phyloP scores from a whole-genome alignment of 2,329 filamentous ascomycete genomes.

The Leptographium lundbergii region DNA sequence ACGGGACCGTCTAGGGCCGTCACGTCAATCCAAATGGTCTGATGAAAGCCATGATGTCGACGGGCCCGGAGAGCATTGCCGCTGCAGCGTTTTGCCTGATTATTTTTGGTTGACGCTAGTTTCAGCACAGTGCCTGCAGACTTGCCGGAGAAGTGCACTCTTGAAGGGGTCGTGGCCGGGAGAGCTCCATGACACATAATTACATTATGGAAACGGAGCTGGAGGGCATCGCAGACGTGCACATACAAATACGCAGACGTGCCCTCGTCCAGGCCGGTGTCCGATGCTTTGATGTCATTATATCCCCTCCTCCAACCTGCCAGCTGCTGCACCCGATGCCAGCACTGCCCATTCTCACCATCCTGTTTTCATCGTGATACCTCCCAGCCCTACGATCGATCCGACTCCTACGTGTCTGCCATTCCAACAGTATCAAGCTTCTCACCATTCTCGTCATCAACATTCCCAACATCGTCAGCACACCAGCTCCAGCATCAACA shows the following conservation, averaged over 20 bases:
- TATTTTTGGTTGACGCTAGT: background rate
- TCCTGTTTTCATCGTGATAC: background rate
- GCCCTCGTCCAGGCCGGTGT: background rate
- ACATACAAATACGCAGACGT: slow-evolving; percentile 11
- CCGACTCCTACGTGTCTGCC: no score
- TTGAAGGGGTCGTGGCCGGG: background rate
- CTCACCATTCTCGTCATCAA: no score
- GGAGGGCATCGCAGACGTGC: background rate
- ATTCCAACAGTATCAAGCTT: no score
- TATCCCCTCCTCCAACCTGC: background rate
- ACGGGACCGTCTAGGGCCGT: background rate
- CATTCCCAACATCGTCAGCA: no score
- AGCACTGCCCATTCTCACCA: background rate
- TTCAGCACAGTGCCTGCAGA: background rate
- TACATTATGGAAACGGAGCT: slow-evolving; percentile 17
- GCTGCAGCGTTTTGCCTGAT: background rate
- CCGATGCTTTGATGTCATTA: background rate
- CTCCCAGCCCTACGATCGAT: background rate
- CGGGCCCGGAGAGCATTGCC: background rate
- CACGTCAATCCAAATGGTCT: background rate
- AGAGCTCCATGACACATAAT: slow-evolving; percentile 19
- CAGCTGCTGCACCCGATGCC: background rate
- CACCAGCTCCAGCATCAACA: no score
- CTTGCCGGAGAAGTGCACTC: background rate
- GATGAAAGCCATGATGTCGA: background rate